Conservation (phyloP, 805 yeast species). For the Vanderwaltozyma tropicalis region DNA sequence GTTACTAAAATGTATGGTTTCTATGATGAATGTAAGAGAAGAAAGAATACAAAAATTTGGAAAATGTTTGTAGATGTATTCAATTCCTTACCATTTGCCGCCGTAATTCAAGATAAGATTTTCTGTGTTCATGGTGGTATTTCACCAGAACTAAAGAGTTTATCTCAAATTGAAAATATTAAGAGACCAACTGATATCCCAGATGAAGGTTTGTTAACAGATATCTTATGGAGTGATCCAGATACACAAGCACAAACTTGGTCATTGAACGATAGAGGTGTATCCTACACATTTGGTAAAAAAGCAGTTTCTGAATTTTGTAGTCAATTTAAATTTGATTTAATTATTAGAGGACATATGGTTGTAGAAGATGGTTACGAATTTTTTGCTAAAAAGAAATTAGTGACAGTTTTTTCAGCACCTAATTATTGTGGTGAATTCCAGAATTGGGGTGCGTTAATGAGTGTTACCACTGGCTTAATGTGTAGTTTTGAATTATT, state of each 20-base stretch:
- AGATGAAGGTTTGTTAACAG: slow-evolving; percentile 66
- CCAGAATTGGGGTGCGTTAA: slow-evolving; percentile 70
- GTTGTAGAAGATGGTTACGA: slow-evolving; percentile 86
- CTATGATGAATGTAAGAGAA: slow-evolving; percentile 92
- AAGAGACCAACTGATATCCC: slow-evolving; percentile 79
- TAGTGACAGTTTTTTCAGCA: slow-evolving; percentile 72
- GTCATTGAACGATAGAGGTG: slow-evolving; percentile 77
- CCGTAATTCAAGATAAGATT: slow-evolving; percentile 87
- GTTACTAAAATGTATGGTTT: slow-evolving; percentile 95
- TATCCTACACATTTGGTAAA: slow-evolving; percentile 65
- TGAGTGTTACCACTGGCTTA: slow-evolving; percentile 58
- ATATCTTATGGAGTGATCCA: slow-evolving; percentile 78
- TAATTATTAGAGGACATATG: slow-evolving; percentile 78
- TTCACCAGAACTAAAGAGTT: slow-evolving; percentile 54
- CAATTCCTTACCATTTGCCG: slow-evolving; percentile 91
- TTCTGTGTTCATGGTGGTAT: slow-evolving; percentile 84
- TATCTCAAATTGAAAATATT: slow-evolving; percentile 56
- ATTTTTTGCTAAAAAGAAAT: slow-evolving; percentile 60
- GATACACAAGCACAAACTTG: slow-evolving; percentile 45
- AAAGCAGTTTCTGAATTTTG: slow-evolving; percentile 60
- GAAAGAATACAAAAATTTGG: slow-evolving; percentile 88
- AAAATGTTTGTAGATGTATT: slow-evolving; percentile 87
- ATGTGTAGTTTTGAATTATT: slow-evolving; percentile 64
- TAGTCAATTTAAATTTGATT: slow-evolving; percentile 54
- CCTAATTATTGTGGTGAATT: slow-evolving; percentile 81